Evolutionary conservation across 2,329 filamentous ascomycete genomes (phyloP), one percentile per base, ranked within the genome.

Genomic region (Alternaria arborescens): DNA sequence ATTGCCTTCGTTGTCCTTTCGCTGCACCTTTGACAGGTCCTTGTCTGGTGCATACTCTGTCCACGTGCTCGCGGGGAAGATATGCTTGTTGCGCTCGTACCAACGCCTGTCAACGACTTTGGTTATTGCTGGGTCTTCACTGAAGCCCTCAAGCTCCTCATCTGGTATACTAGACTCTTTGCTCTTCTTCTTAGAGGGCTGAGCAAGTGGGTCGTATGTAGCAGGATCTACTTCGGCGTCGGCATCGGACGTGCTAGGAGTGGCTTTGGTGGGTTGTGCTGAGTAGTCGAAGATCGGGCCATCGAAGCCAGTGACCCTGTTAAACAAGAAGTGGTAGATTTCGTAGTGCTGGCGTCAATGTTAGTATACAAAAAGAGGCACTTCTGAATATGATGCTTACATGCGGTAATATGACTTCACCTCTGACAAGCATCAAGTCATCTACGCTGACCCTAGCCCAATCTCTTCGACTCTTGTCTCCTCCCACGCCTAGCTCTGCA

Each of bases 21-120:
- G 87, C 40, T 94, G 87, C 68, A 92, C 88, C 66, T 84, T 86
- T 73, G 88, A 86, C 81, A 97, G 97, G 71, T 97, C 91, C 78
- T 91, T 92, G 62, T 92, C 92, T 0, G 93, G 91, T 68, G 97
- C 94, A 77, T 97, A 99, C 65, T 97, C 91, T 71, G 94, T 92
- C 95, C 95, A 99, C 47, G 94, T 87, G 76, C 92, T 98, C 20
- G 94, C 94, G 0, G 95, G 95, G 77, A 94, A 99, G 59, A 99
- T 98, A 79, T 99, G 95, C 80, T 98, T 99, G 78, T 98, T 97
- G 73, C 89, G 88, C 82, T 97, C 93, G 77, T 97, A 99, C 95
- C 95, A 99, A 61, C 95, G 85, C 61, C 95, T 87, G 81, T 99
- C 94, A 4, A 99, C 94, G 4, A 99, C 94, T 77, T 97, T 98